Percentiles rank a stretch among this genome's conserved stretches.
Evolutionary conservation across 495 filamentous ascomycete genomes (phyloP).

Genomic region (Glutinoglossum americanum): DNA sequence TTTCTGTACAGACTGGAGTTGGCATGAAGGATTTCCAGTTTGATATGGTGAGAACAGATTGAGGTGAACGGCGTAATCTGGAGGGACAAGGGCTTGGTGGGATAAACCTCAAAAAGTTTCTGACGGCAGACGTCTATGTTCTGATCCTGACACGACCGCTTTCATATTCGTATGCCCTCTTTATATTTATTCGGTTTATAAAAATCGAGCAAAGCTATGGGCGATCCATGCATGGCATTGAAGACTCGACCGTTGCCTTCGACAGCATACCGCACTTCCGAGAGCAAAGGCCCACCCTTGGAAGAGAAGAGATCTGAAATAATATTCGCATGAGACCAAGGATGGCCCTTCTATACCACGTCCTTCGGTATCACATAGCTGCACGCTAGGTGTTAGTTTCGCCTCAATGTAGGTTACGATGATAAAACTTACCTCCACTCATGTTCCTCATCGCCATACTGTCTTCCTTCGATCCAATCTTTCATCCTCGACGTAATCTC

Average conservation of each 20-base stretch:
- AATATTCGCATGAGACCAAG: too few species aligned
- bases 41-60: not conserved
- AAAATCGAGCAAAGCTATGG: too few species aligned
- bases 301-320: too few species aligned
- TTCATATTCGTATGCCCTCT: too few species aligned
- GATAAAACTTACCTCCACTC: slow-evolving; percentile 39
- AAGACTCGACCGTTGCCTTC: too few species aligned
- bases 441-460: slow-evolving; percentile 84
- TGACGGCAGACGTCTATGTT: too few species aligned
- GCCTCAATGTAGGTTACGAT: not conserved
- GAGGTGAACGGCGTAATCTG: too few species aligned
- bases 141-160: too few species aligned
- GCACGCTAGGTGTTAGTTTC: not conserved
- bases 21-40: not conserved
- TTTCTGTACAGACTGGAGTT: not conserved
- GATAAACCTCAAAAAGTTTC: not conserved
- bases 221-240: too few species aligned
- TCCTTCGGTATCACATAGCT: not conserved
- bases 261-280: too few species aligned
- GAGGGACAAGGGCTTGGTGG: not conserved
- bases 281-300: too few species aligned
- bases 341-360: not conserved
- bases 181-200: too few species aligned
- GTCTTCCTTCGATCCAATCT: slow-evolving; percentile 84
- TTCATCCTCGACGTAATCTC: slow-evolving; percentile 71